Conservation (phyloP, 2,329 filamentous ascomycete genomes). For the Geosmithia flava region DNA sequence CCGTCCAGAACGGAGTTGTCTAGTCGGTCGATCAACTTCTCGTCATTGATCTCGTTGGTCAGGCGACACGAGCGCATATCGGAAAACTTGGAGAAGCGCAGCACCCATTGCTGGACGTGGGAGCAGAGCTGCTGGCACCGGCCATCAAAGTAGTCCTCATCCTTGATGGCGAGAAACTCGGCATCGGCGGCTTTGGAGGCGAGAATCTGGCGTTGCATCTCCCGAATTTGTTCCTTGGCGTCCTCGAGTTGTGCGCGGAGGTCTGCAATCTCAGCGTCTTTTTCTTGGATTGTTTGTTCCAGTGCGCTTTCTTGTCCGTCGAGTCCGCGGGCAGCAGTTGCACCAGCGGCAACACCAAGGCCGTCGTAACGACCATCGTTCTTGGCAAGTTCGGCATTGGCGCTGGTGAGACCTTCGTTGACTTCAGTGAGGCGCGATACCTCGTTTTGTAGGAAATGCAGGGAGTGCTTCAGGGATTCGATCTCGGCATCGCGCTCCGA, state of each 20-base stretch:
- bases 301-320: slow-evolving; percentile 52
- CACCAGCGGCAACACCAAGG: slow-evolving; percentile 51
- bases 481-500: slow-evolving; percentile 82
- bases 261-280: slow-evolving; percentile 71
- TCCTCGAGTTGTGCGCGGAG: slow-evolving; percentile 68
- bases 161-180: slow-evolving; percentile 65
- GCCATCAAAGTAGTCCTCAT: slow-evolving; percentile 92
- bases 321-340: slow-evolving; percentile 55
- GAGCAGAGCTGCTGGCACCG: slow-evolving; percentile 91
- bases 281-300: slow-evolving; percentile 57
- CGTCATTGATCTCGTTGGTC: slow-evolving; percentile 74
- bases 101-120: slow-evolving; percentile 93
- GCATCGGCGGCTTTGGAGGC: slow-evolving; percentile 47
- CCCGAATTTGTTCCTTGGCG: slow-evolving; percentile 50
- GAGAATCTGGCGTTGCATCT: slow-evolving; percentile 41
- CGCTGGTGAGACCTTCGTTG: slow-evolving; percentile 67
- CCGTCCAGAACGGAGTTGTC: slow-evolving; percentile 93
- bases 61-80: slow-evolving; percentile 80
- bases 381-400: slow-evolving; percentile 63
- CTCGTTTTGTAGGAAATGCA: slow-evolving; percentile 73
- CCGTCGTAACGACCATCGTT: slow-evolving; percentile 61
- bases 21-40: slow-evolving; percentile 86
- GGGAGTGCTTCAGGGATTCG: slow-evolving; percentile 63
- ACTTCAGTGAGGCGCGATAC: slow-evolving; percentile 69
- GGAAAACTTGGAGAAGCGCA: slow-evolving; percentile 96